Evolutionary conservation across 257 asterid genomes (phyloP), one percentile per base, ranked within the genome.

Genomic region (Solanum ossicruentum): DNA sequence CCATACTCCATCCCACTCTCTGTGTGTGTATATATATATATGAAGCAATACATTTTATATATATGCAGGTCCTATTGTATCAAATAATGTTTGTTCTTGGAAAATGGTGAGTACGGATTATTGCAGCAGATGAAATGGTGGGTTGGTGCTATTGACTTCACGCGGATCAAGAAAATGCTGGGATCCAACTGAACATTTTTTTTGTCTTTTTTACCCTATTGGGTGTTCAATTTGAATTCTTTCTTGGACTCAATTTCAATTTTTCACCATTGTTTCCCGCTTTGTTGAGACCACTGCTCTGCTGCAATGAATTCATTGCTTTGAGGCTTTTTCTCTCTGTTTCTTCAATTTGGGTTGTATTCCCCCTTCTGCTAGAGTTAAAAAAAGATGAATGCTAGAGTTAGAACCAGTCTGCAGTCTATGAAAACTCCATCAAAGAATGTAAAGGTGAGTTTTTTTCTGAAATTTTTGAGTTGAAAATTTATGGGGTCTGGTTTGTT

Each of bases 361-460:
- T 71, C 60, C 43, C 73, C 4, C 23, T 60, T 84, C 85, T 84
- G 45, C 36, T 32, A 32, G 36, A 21, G 56, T 21, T 75, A 49
- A 51, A 49, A 36, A 36, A 75, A 87, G 88, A 94, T 91, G 97
- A 95, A 88, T 81, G 86, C 89, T 85, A 91, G 90, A 91, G 90
- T 84, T 60, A 88, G 93, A 85, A 87, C 92, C 87, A 92, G 87
- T 87, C 72, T 93, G 91, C 98, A 90, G 89, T 84, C 93, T 49
- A 79, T 88, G 91, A 92, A 86, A 86, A 71, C 91, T 66, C 85
- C 85, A 70, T 60, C 83, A 83, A 91, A 92, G 87, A 89, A 86
- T 78, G 91, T 88, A 77, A 91, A 90, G 87, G 98, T 93, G 91
- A 89, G 28, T n/a, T 72, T 66, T 15, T 75, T 49, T 17, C 45